Evolutionary conservation across 208 protist genomes (phyloP), one percentile per base, ranked within the genome.

Genomic region (Trypanosoma platydactyli): DNA sequence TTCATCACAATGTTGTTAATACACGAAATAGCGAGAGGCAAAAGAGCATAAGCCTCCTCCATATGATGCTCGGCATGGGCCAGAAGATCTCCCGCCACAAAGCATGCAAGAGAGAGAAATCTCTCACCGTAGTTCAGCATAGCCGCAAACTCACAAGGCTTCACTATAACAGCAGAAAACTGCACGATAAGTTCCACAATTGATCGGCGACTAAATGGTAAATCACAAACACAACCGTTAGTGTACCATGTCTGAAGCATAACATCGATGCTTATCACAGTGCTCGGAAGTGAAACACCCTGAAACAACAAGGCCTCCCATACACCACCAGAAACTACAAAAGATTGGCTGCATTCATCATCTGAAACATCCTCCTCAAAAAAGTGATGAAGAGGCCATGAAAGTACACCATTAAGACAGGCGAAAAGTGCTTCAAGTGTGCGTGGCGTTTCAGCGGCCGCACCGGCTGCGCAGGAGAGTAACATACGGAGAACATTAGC

Each of bases 311-410:
- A 58, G 12, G 60, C 42, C 12, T 80, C 62, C 85, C 88, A 94
- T 52, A 73, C 64, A n/a, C 35, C 45, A 41, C 79, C 79, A 5
- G 68, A 50, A 15, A 94, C 86, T 29, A 61, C 50, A 25, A 89
- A 89, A 20, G 73, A 60, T 1, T 76, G 62, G 38, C 64, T 78
- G 24, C 64, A 72, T 57, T 91, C 85, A 46, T 88, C 78, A 0
- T 68, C 49, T 3, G 75, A 58, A 0, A 65, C 64, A 33, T 95
- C 84, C 57, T 92, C 84, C 29, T 93, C 89, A 76, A 95, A 90
- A 56, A 87, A 93, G 27, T 67, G 63, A 51, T 95, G 86, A 54
- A 57, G 45, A 0, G 78, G 74, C 89, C 89, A 95, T n/a, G 86
- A 81, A n/a, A 93, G 56, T 60, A 80, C 77, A 22, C 82, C 68